Percentiles rank a stretch among this genome's conserved stretches.
phyloP scores from a whole-genome alignment of 345 rosid species.

The Camelina hispida region DNA sequence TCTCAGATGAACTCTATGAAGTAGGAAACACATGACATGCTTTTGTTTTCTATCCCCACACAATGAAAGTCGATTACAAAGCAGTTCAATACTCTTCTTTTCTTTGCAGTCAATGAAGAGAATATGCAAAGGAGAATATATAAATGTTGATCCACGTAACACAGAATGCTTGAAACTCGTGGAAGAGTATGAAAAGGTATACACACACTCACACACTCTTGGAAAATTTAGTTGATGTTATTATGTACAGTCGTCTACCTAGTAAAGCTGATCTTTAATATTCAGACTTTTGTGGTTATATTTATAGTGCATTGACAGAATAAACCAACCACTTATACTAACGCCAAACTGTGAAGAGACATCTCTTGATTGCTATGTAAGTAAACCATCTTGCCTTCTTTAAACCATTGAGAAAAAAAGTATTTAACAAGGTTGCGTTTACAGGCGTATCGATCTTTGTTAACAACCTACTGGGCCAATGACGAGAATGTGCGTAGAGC shows the following conservation, averaged over 20 bases:
- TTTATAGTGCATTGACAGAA: conserved; percentile 16
- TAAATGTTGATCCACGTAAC: conserved; percentile 32
- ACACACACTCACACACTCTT: conserved; percentile 41
- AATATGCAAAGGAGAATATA: conserved; percentile 36
- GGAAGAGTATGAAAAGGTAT: conserved; percentile 25
- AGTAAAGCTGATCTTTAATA: not conserved
- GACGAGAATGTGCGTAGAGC: conserved; percentile 37
- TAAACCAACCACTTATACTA: not conserved
- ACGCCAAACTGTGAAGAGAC: conserved; percentile 17
- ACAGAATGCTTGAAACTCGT: conserved; percentile 35
- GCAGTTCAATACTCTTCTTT: not conserved
- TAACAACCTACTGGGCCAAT: conserved; percentile 39
- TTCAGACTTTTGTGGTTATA: conserved; percentile 1
- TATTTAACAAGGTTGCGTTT: conserved; percentile 18
- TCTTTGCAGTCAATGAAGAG: conserved; percentile 32
- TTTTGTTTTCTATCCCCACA: not conserved
- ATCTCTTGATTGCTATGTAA: conserved; percentile 37
- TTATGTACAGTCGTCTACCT: not conserved
- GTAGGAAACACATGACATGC: conserved; percentile 27
- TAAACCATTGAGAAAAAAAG: conserved; percentile 6
- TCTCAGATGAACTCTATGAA: conserved; percentile 65
- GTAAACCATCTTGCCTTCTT: conserved; percentile 27
- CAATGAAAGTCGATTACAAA: conserved; percentile 1
- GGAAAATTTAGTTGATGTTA: not conserved
- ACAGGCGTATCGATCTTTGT: conserved; percentile 24